Base-by-base conservation (phyloP, 192 early-diverging fungal species). In the Entomortierella parvispora region DNA sequence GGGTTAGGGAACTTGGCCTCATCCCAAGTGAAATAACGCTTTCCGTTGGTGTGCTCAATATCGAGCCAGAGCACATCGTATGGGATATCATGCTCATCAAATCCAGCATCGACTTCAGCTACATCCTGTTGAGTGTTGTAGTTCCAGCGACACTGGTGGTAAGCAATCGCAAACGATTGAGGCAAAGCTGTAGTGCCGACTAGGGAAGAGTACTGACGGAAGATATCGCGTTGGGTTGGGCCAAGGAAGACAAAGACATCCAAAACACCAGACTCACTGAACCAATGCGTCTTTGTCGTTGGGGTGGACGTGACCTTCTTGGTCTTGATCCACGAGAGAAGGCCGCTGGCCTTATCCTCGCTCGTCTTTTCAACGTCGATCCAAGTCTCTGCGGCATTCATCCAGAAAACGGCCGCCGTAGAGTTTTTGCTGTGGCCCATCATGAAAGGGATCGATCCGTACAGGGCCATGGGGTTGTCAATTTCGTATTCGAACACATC, bases 61-160 rank as follows among this genome's bases (percentile, higher is more conserved):
- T 99, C 98, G 55, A 99, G 82, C 98, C 98, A 99, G 34, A 99
- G 86, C 1, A 99, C 97, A 84, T 99, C 98, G 71, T 96, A 95
- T 8, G 98, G 97, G 56, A 99, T 97, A 37, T 92, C 91, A 71
- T 94, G 69, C 62, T 89, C 83, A 69, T 99, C 96, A 84, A 99
- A 95, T 48, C 91, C 89, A 20, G 82, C 86, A 79, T 95, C 93
- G 0, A 98, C 94, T 29, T 89, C 89, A 12, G 84, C 58, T 5
- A 98, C 97, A 81, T 99, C 98, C 28, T 86, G 85, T 62, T 97
- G 90, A 60, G 92, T 93, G 58, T 92, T 88, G 81, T 99, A 99
- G 80, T 99, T 99, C 98, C 98, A 99, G 55, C 98, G 91, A 68
- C 95, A 96, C 67, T 99, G 97, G 64, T 99, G 97, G 76, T 99